phyloP scores from a whole-genome alignment of 2,329 filamentous ascomycete genomes.

The Verticillium albo-atrum region DNA sequence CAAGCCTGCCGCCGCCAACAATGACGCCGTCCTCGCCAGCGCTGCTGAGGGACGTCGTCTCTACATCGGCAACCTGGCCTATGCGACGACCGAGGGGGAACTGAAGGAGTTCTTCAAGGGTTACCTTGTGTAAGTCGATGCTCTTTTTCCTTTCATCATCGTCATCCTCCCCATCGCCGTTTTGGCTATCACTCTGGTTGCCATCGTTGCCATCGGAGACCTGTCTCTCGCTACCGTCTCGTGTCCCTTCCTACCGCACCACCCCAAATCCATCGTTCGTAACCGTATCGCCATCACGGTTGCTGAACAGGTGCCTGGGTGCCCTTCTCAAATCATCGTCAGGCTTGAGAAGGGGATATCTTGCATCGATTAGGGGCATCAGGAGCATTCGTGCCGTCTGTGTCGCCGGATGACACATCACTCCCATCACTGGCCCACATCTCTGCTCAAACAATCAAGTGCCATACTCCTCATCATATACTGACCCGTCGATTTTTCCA shows the following conservation, averaged over 20 bases:
- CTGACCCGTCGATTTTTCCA: conserved; percentile 29
- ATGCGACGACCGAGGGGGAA: conserved; percentile 99
- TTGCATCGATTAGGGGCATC: not conserved
- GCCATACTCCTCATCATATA: not conserved
- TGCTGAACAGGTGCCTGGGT: too few species aligned
- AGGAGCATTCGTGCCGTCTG: not conserved
- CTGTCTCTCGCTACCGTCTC: not conserved
- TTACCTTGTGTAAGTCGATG: conserved; percentile 87
- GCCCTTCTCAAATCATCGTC: not conserved
- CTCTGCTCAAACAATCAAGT: not conserved
- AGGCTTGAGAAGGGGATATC: not conserved
- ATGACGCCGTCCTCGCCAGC: conserved; percentile 91
- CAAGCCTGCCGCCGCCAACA: conserved; percentile 53
- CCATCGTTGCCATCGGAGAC: too few species aligned
- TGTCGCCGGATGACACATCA: not conserved
- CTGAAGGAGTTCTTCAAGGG: conserved; percentile 99
- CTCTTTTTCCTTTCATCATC: conserved; percentile 1
- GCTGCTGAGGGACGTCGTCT: conserved; percentile 98
- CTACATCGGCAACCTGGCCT: conserved; percentile 99
- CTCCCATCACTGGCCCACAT: not conserved
- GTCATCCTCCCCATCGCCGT: not conserved
- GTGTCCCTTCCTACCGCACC: not conserved
- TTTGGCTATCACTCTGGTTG: not conserved
- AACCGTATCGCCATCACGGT: too few species aligned
- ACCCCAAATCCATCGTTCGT: too few species aligned